Evolutionary conservation across 208 protist species (phyloP).

Genomic region (Acanthamoeba castellanii): DNA sequence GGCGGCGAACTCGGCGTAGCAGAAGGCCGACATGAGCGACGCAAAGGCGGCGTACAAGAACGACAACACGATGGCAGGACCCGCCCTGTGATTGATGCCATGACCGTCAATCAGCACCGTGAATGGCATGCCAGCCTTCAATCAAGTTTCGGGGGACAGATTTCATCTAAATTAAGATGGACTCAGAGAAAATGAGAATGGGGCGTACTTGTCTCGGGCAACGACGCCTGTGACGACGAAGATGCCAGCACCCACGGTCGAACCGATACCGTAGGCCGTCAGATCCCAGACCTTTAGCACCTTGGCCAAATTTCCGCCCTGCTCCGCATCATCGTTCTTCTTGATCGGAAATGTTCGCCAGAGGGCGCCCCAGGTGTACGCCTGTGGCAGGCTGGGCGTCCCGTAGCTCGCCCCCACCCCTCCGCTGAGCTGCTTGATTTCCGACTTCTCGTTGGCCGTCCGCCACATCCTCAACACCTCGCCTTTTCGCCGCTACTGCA

Average conservation of each 20-base stretch:
- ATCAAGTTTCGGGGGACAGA: no score
- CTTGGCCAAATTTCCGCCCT: constrained; percentile 29
- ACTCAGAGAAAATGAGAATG: not conserved
- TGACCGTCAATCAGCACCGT: not conserved
- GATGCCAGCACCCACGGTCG: constrained; percentile 75
- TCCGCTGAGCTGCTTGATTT: not conserved
- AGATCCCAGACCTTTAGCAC: constrained; percentile 18
- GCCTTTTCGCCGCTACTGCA: not conserved
- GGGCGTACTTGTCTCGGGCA: constrained; percentile 17
- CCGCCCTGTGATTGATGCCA: not conserved
- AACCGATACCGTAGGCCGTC: constrained; percentile 60
- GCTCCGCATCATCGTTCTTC: not conserved
- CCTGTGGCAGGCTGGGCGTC: not conserved
- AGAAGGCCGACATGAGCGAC: constrained; percentile 80
- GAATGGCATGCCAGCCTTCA: no score
- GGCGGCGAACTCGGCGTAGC: constrained; percentile 82
- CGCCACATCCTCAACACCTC: not conserved
- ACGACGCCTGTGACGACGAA: constrained; percentile 81
- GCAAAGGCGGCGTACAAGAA: constrained; percentile 80
- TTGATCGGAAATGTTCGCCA: constrained; percentile 8
- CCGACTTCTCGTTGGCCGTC: constrained; percentile 25
- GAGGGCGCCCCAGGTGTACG: constrained; percentile 21
- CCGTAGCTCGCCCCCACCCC: constrained; percentile 1
- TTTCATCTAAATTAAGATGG: constrained; percentile 9
- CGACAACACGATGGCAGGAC: constrained; percentile 78